phyloP scores from a whole-genome alignment of 2,329 filamentous ascomycete species.

The Camillea tinctor region DNA sequence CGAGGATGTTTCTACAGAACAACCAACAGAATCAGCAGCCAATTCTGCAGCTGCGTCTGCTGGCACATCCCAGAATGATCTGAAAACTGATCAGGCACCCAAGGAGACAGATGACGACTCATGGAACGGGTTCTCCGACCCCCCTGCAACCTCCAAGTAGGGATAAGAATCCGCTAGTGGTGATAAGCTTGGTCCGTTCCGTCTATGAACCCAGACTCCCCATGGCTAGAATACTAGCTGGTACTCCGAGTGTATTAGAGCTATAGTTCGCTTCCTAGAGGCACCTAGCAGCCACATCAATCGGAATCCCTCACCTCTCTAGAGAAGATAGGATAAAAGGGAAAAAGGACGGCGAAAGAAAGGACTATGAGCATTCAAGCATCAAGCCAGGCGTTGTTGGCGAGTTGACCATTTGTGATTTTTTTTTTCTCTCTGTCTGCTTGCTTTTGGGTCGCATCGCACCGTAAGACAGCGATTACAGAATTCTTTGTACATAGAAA shows the following conservation, averaged over 20 bases:
- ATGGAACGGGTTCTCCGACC: constrained; percentile 42
- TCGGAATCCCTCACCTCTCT: too few relatives aligned
- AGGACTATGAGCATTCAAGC: neutral
- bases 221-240: neutral
- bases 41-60: neutral
- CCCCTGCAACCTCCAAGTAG: constrained; percentile 5
- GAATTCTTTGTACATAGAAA: too few relatives aligned
- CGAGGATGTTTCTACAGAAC: neutral
- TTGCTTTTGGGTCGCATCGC: too few relatives aligned
- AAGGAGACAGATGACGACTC: constrained; percentile 33
- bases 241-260: neutral
- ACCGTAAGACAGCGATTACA: too few relatives aligned
- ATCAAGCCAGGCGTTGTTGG: too few relatives aligned
- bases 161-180: neutral
- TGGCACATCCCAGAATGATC: constrained; percentile 11
- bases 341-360: neutral
- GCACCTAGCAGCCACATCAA: too few relatives aligned
- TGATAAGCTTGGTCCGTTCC: neutral
- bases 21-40: neutral
- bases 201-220: neutral
- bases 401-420: too few relatives aligned
- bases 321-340: neutral
- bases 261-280: neutral
- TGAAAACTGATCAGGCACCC: constrained; percentile 2
- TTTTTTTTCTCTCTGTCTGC: too few relatives aligned